Evolutionary conservation across 1,284 basidiomycete genomes (phyloP), one percentile per base, ranked within the genome.

Genomic region (Malassezia cuniculi): DNA sequence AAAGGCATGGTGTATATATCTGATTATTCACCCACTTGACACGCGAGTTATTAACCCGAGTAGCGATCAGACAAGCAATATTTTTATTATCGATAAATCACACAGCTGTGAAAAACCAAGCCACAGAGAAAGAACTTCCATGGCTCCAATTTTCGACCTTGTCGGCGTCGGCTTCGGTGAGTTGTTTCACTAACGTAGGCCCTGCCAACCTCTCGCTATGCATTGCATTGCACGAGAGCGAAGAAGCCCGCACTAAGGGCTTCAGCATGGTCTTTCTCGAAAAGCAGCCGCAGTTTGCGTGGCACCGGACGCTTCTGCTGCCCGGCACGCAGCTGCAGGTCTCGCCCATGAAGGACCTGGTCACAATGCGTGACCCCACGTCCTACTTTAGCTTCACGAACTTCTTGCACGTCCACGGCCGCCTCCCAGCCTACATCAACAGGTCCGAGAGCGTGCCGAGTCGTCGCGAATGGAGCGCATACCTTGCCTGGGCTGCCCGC

Each of bases 241-340:
- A 39, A 12, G 55, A 58, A 27, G 57, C 52, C 18, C 28, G 33
- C 32, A 47, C 55, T 10, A 31, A 37, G 5, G 30, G 40, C 31
- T 56, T 60, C 41, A 52, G 53, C 27, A 45, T 47, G 14, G 41
- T 48, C 36, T 66, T 66, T 29, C 42, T 66, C 18, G 62, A 66
- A 40, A 45, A 46, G 30, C 58, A 59, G 24, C 38, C 47, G n/a
- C 25, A 51, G 31, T 66, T 66, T 48, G 60, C 60, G 16, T 66
- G 62, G 62, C 63, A 66, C 30, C 58, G 59, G 7, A 46, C 57
- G 4, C 52, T 66, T 9, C 45, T 66, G 5, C 52, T 66, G 5
- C 63, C 63, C 9, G 63, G 63, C 22, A 52, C 61, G 6, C 60
- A 60, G 43, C 55, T 66, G 18, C 63, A 66, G 35, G 63, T 66